Conservation (phyloP, 2,329 filamentous ascomycete species). For the Alternaria gansuensis region DNA sequence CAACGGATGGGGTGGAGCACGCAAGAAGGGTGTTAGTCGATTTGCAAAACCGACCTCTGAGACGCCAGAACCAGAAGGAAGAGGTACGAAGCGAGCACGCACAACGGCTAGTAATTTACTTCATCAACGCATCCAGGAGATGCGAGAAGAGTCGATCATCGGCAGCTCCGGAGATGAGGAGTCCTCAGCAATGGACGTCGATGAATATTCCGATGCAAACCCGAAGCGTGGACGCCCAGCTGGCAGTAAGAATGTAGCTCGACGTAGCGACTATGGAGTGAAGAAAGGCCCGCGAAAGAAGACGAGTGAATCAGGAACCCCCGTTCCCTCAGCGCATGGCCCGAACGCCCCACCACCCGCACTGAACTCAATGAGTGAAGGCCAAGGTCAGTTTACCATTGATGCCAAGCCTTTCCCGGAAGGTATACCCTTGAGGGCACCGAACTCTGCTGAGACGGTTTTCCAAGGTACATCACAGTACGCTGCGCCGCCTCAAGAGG, state of each 20-base stretch:
- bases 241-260: conserved; percentile 59
- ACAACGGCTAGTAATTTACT: conserved; percentile 41
- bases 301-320: conserved; percentile 33
- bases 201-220: conserved; percentile 35
- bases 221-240: conserved; percentile 51
- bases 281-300: conserved; percentile 60
- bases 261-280: conserved; percentile 59
- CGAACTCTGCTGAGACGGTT: conserved; percentile 46
- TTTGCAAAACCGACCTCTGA: conserved; percentile 44
- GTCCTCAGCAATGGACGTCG: conserved; percentile 43
- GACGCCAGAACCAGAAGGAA: conserved; percentile 50
- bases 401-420: conserved; percentile 40
- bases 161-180: conserved; percentile 51
- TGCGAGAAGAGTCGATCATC: conserved; percentile 55
- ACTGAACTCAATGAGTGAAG: conserved; percentile 50
- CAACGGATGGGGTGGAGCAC: conserved; percentile 51
- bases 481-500: conserved; percentile 30
- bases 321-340: conserved; percentile 34
- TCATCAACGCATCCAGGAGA: conserved; percentile 58
- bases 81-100: conserved; percentile 42
- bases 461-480: conserved; percentile 50
- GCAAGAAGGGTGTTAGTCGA: conserved; percentile 50
- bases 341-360: conserved; percentile 40
- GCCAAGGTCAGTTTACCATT: conserved; percentile 51
- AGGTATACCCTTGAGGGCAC: conserved; percentile 31